phyloP scores from a whole-genome alignment of 2,329 filamentous ascomycete species.

The Biscogniauxia mediterranea region DNA sequence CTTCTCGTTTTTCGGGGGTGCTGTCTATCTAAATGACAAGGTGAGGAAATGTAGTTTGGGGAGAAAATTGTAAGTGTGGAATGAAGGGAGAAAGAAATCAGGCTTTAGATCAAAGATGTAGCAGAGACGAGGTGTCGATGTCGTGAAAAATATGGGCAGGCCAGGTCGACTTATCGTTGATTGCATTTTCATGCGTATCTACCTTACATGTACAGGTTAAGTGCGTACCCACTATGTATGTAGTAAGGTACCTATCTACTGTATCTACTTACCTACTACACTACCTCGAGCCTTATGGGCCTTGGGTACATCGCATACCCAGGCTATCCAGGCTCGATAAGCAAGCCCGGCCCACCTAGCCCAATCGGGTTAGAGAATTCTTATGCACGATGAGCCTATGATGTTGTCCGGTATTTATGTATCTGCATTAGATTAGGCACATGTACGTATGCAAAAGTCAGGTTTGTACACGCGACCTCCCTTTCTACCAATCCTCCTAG shows the following conservation, averaged over 20 bases:
- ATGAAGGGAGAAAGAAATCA: neutral
- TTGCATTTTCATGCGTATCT: neutral
- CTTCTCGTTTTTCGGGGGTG: neutral
- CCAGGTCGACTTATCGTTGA: neutral
- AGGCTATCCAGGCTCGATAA: neutral
- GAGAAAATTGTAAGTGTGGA: neutral
- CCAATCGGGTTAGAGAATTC: neutral
- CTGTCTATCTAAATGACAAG: neutral
- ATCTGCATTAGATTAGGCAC: neutral
- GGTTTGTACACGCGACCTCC: neutral
- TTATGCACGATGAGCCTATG: neutral
- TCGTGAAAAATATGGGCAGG: neutral
- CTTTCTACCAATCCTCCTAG: no score
- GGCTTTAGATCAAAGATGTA: neutral
- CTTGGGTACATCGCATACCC: neutral
- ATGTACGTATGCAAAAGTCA: neutral
- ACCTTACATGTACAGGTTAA: neutral
- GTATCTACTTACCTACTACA: no score
- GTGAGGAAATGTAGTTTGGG: neutral
- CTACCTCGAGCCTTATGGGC: neutral
- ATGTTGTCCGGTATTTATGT: neutral
- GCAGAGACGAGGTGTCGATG: neutral
- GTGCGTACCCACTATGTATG: neutral
- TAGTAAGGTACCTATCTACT: neutral
- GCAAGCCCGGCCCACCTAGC: neutral